Percentiles rank a stretch among this genome's conserved stretches.
phyloP scores from a whole-genome alignment of 2,329 filamentous ascomycete species.

The Verticillium tricorpus region DNA sequence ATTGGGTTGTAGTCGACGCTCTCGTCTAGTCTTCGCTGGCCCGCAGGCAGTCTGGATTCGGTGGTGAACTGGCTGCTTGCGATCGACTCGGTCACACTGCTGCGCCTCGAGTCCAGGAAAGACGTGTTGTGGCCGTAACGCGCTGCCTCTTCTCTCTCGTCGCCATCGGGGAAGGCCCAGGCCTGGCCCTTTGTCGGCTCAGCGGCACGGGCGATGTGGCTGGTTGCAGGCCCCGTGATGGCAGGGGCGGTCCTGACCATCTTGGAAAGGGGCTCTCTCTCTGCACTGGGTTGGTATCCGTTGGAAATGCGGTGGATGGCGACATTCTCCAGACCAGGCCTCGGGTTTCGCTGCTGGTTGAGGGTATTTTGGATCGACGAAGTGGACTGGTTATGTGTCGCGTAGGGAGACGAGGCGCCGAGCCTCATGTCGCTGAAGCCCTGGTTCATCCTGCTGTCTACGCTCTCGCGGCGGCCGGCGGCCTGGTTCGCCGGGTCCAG shows the following conservation, averaged over 20 bases:
- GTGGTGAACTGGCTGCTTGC: slow-evolving; percentile 76
- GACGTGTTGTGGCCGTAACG: slow-evolving; percentile 40
- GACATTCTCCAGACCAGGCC: slow-evolving; percentile 44
- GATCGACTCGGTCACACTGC: slow-evolving; percentile 72
- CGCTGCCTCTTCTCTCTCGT: slow-evolving; percentile 63
- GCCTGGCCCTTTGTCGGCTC: slow-evolving; percentile 79
- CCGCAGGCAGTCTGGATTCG: slow-evolving; percentile 66
- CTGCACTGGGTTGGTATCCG: slow-evolving; percentile 57
- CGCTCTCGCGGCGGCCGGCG: slow-evolving; percentile 61
- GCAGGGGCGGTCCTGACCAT: slow-evolving; percentile 65
- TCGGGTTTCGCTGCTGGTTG: slow-evolving; percentile 61
- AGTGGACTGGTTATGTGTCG: slow-evolving; percentile 72
- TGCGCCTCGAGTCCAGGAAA: slow-evolving; percentile 64
- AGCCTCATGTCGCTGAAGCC: slow-evolving; percentile 66
- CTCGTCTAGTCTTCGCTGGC: slow-evolving; percentile 70
- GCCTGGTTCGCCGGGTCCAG: slow-evolving; percentile 27
- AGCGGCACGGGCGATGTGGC: slow-evolving; percentile 64
- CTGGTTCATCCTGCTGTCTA: slow-evolving; percentile 74
- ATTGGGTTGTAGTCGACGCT: slow-evolving; percentile 41
- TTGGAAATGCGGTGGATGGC: slow-evolving; percentile 59
- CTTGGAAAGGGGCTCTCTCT: slow-evolving; percentile 47
- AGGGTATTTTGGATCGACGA: slow-evolving; percentile 69
- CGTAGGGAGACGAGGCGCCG: slow-evolving; percentile 64
- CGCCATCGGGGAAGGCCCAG: slow-evolving; percentile 78
- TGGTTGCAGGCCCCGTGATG: slow-evolving; percentile 66